Percentiles rank a stretch among this genome's conserved stretches.
These are phyloP conservation scores for Pelargonium cotyledonis DNA, from an alignment of 441 rosid genomes.

Conservation along the genomic window DNA sequence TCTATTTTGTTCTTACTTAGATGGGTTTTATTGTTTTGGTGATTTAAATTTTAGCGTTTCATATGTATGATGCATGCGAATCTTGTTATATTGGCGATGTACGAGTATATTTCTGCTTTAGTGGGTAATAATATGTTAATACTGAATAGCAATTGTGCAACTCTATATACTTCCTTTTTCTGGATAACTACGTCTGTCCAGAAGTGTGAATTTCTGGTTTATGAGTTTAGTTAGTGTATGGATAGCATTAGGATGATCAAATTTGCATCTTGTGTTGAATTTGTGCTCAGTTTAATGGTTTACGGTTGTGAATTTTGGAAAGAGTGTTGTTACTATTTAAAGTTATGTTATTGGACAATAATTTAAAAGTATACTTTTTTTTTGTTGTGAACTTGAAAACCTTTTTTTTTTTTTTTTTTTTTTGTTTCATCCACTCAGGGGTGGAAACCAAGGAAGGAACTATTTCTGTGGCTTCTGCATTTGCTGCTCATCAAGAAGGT, in stretches of 20 bases:
- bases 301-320: background rate
- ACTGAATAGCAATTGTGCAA: no score
- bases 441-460: conserved; percentile 71
- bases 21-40: no score
- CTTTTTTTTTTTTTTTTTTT: background rate
- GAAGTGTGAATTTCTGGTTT: background rate
- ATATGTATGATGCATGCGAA: background rate
- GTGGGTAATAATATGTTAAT: no score
- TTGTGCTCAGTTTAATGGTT: background rate
- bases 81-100: background rate
- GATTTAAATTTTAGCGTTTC: background rate
- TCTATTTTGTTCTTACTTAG: background rate
- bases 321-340: background rate
- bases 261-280: background rate
- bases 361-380: no score
- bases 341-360: background rate
- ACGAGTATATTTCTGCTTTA: background rate
- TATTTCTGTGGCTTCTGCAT: conserved; percentile 74
- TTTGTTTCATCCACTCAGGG: conserved; percentile 25
- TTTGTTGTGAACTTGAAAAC: background rate
- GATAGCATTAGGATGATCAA: background rate
- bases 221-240: background rate
- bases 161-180: background rate
- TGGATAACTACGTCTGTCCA: background rate
- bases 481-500: conserved; percentile 87